A percentile compares a stretch with the other conserved stretches of the same genome.
Evolutionary conservation across 768 basidiomycete species (phyloP).

Genomic region (Mrakia gelida): DNA sequence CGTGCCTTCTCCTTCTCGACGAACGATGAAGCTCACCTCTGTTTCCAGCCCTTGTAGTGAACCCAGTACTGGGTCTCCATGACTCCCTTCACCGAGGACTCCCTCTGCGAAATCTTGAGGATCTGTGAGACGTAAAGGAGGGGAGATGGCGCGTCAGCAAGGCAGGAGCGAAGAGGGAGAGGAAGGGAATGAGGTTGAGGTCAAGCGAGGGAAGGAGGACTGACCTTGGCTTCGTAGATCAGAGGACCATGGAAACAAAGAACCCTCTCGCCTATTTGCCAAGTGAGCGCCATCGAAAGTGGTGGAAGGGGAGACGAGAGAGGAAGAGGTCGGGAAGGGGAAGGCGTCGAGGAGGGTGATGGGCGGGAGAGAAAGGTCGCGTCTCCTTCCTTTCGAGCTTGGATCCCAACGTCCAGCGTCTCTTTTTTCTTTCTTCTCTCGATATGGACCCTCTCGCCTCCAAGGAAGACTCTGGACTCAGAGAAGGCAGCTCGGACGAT

Average conservation of each 20-base stretch:
- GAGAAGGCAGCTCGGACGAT: too few relatives aligned
- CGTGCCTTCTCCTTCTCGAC: not conserved
- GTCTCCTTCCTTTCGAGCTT: not conserved
- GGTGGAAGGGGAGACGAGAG: not conserved
- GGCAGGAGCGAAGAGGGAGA: not conserved
- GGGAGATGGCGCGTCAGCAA: not conserved
- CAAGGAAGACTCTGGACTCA: not conserved
- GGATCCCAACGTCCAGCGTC: not conserved
- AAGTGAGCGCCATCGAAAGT: constrained; percentile 38
- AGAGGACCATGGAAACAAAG: constrained; percentile 93
- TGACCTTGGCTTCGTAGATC: constrained; percentile 84
- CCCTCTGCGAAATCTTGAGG: constrained; percentile 63
- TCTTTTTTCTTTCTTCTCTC: not conserved
- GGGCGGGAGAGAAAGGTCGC: not conserved
- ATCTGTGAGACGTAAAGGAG: constrained; percentile 46
- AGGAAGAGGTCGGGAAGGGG: not conserved
- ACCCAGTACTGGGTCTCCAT: constrained; percentile 85
- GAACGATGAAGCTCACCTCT: constrained; percentile 2
- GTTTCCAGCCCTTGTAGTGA: constrained; percentile 98
- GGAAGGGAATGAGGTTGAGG: not conserved
- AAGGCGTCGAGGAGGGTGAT: not conserved
- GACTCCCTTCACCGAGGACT: constrained; percentile 51
- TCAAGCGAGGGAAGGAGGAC: not conserved
- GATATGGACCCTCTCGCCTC: not conserved
- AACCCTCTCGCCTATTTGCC: constrained; percentile 66